A percentile compares a stretch with the other conserved stretches of the same genome.
phyloP scores from a whole-genome alignment of 179 eudicot genomes.

The Drosera spatulata region DNA sequence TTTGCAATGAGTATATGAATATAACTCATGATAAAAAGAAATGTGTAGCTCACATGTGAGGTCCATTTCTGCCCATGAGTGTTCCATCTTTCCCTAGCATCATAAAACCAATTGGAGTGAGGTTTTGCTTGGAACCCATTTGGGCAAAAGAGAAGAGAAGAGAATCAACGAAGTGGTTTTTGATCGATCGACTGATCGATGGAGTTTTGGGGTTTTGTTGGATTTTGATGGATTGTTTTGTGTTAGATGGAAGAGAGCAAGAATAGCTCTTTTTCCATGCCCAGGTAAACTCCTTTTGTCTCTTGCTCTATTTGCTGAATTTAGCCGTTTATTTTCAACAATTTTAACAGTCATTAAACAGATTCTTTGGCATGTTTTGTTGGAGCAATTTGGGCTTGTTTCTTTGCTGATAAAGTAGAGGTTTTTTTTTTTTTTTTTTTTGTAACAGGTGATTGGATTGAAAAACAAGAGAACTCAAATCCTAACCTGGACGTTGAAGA shows the following conservation, averaged over 20 bases:
- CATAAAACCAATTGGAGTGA: background rate
- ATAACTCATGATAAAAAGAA: background rate
- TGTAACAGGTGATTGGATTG: background rate
- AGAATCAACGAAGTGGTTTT: background rate
- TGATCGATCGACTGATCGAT: background rate
- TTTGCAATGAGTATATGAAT: too few relatives aligned
- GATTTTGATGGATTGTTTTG: constrained; percentile 3
- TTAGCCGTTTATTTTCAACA: too few relatives aligned
- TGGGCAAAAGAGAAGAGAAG: background rate
- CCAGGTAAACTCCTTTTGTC: constrained; percentile 3
- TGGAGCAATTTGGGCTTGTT: background rate
- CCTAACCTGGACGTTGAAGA: background rate
- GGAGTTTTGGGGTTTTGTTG: background rate
- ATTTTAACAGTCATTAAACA: background rate
- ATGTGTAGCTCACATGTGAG: background rate
- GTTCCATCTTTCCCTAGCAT: background rate
- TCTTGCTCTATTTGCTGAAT: background rate
- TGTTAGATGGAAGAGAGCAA: constrained; percentile 5
- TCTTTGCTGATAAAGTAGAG: background rate
- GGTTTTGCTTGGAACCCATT: background rate
- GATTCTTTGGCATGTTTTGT: background rate
- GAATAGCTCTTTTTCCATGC: constrained; percentile 1
- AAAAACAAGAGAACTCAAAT: background rate
- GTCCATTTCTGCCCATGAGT: background rate
- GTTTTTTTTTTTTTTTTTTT: background rate